These are phyloP conservation scores for Pholiota conissans DNA, from an alignment of 768 basidiomycete species.

Conservation along the genomic window DNA sequence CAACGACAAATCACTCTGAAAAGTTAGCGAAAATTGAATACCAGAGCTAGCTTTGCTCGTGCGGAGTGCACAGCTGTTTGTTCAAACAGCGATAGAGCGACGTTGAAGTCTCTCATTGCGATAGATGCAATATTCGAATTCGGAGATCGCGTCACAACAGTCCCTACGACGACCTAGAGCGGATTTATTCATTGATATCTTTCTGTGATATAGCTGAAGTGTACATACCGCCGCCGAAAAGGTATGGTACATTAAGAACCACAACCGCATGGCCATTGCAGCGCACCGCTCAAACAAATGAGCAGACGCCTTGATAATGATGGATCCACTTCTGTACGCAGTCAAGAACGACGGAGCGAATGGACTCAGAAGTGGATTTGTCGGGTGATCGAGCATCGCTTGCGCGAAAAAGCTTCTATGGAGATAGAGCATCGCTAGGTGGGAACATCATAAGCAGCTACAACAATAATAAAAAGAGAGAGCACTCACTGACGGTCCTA, in stretches of 20 bases:
- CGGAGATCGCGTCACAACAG: constrained; percentile 59
- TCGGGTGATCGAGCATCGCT: constrained; percentile 52
- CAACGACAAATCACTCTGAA: background rate
- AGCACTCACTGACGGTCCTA: constrained; percentile 55
- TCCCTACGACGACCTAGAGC: constrained; percentile 54
- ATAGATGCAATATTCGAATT: constrained; percentile 47
- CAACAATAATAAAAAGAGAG: background rate
- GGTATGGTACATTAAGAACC: constrained; percentile 51
- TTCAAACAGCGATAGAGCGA: constrained; percentile 48
- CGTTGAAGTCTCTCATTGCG: constrained; percentile 48
- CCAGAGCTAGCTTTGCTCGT: constrained; percentile 48
- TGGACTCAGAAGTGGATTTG: constrained; percentile 53
- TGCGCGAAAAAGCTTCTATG: constrained; percentile 61
- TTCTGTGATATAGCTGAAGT: background rate
- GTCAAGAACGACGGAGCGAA: constrained; percentile 59
- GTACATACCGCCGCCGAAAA: constrained; percentile 48
- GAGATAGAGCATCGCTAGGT: constrained; percentile 50
- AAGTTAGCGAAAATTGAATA: constrained; percentile 26
- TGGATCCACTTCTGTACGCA: constrained; percentile 50
- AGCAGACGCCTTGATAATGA: constrained; percentile 49
- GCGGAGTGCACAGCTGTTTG: constrained; percentile 41
- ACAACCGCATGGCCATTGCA: constrained; percentile 47
- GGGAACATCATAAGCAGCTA: background rate
- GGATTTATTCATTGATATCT: background rate
- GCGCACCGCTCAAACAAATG: constrained; percentile 50